phyloP scores from a whole-genome alignment of 1,284 basidiomycete genomes.

The Agroathelia rolfsii region DNA sequence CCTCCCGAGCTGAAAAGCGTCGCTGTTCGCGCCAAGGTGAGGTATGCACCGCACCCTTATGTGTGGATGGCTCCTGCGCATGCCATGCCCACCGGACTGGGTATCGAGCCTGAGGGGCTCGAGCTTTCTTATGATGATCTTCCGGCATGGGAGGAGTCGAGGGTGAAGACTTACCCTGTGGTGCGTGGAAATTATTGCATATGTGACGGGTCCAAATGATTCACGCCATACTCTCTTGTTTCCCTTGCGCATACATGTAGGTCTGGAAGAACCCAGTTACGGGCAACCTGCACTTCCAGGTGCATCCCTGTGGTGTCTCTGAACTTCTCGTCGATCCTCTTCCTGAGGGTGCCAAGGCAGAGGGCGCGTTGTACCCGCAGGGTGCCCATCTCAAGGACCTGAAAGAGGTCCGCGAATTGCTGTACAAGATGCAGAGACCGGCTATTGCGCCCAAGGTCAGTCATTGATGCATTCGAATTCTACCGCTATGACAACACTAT shows the following conservation, averaged over 20 bases:
- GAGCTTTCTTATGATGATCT: constrained; percentile 59
- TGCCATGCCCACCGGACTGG: constrained; percentile 66
- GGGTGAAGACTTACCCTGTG: constrained; percentile 61
- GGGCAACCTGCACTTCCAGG: constrained; percentile 66
- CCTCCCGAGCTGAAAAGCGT: constrained; percentile 70
- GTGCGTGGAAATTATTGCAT: constrained; percentile 24
- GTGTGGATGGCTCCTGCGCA: constrained; percentile 78
- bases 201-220: background rate
- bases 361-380: constrained; percentile 62
- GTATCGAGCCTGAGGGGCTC: constrained; percentile 66
- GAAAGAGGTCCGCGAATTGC: constrained; percentile 55
- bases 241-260: constrained; percentile 22
- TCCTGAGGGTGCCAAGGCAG: constrained; percentile 37
- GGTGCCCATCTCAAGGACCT: constrained; percentile 66
- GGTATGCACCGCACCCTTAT: constrained; percentile 69
- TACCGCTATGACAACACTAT: background rate
- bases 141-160: constrained; percentile 64
- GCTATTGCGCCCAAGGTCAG: constrained; percentile 61
- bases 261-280: constrained; percentile 83
- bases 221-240: background rate
- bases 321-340: constrained; percentile 56
- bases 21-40: constrained; percentile 66
- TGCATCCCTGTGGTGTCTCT: constrained; percentile 55
- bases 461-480: constrained; percentile 1
- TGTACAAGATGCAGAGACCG: constrained; percentile 76